Percentiles rank a stretch among this genome's conserved stretches.
phyloP scores from a whole-genome alignment of 73 alveolate genomes.

The Strombidium stylifer region DNA sequence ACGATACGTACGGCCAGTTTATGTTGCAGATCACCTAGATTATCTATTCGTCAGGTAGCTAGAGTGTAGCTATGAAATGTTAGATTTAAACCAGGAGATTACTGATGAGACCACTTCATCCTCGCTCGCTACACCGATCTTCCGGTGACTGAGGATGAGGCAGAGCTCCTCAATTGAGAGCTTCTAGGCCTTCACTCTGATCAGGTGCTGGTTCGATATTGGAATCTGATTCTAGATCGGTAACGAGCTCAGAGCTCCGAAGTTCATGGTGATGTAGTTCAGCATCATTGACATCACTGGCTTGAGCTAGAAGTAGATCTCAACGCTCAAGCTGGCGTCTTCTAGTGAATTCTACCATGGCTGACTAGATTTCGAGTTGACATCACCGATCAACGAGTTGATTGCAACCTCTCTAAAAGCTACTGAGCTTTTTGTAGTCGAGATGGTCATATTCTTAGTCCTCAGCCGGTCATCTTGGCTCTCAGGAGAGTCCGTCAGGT shows the following conservation, averaged over 20 bases:
- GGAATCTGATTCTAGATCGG: no score
- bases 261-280: conserved; percentile 1
- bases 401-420: neutral
- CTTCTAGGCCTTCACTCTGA: no score
- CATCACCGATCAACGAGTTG: no score
- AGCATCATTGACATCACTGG: conserved; percentile 16
- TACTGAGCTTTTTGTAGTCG: neutral
- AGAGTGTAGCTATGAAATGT: neutral
- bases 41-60: conserved; percentile 1
- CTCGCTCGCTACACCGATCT: conserved; percentile 27
- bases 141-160: conserved; percentile 6
- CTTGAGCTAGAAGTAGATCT: conserved; percentile 14
- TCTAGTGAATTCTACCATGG: no score
- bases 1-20: conserved; percentile 36
- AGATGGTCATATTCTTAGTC: neutral
- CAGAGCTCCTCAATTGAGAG: conserved; percentile 10
- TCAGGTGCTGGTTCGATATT: no score
- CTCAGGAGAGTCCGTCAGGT: neutral
- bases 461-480: conserved; percentile 7
- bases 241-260: conserved; percentile 18
- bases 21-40: conserved; percentile 2
- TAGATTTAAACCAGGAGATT: neutral
- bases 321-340: conserved; percentile 12
- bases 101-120: conserved; percentile 34
- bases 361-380: no score